Conservation (phyloP, 2,329 filamentous ascomycete species). For the Colletotrichum eleusines region DNA sequence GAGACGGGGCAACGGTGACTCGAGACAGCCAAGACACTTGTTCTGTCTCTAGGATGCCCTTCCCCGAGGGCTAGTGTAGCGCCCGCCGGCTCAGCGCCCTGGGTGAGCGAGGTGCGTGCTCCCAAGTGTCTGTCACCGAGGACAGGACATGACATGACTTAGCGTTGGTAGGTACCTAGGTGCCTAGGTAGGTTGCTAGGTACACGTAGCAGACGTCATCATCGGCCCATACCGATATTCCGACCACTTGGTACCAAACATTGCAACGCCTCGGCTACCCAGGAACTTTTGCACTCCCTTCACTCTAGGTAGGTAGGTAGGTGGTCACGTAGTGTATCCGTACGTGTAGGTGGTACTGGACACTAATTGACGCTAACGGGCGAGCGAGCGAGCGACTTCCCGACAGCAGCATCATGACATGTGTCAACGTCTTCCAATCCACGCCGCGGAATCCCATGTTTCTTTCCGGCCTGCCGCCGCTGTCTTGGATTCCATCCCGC, state of each 20-base stretch:
- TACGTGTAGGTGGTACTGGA: too few relatives aligned
- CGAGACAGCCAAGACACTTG: conserved; percentile 11
- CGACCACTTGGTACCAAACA: too few relatives aligned
- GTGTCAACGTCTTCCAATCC: not conserved
- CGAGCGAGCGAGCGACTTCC: not conserved
- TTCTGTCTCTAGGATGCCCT: not conserved
- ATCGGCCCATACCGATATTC: too few relatives aligned
- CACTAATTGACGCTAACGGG: conserved; percentile 1
- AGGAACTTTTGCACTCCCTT: conserved; percentile 17
- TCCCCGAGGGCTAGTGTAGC: not conserved
- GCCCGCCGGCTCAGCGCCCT: too few relatives aligned
- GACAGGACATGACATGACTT: too few relatives aligned
- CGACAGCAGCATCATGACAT: not conserved
- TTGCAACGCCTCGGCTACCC: not conserved
- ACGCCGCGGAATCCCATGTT: not conserved
- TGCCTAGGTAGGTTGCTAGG: too few relatives aligned
- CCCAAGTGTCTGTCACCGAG: not conserved
- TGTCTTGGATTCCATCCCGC: conserved; percentile 20
- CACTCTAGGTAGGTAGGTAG: not conserved
- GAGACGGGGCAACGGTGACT: conserved; percentile 17
- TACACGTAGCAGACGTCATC: conserved; percentile 25
- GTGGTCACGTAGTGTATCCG: too few relatives aligned
- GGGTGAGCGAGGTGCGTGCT: not conserved
- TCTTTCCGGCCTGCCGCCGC: conserved; percentile 19
- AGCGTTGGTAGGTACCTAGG: too few relatives aligned